phyloP scores from a whole-genome alignment of 164 flowering plant species.

The Protea cynaroides region DNA sequence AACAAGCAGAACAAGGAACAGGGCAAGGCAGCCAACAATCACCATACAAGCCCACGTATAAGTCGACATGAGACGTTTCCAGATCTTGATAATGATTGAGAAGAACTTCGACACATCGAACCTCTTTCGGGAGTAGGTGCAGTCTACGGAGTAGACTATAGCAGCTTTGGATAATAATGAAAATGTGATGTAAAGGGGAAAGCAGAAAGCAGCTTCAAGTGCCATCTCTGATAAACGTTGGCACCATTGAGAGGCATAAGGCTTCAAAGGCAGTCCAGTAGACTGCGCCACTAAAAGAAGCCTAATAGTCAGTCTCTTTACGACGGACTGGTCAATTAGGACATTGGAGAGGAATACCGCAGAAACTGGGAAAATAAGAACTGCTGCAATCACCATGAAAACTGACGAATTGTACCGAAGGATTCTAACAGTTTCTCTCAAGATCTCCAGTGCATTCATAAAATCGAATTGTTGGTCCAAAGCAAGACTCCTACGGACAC shows the following conservation, averaged over 20 bases:
- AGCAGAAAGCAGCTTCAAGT: constrained; percentile 50
- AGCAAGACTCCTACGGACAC: not conserved
- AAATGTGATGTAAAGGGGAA: constrained; percentile 67
- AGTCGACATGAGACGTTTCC: constrained; percentile 66
- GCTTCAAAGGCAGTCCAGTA: constrained; percentile 68
- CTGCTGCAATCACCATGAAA: constrained; percentile 53
- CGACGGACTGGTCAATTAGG: constrained; percentile 56
- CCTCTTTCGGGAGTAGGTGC: constrained; percentile 58
- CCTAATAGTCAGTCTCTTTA: constrained; percentile 47
- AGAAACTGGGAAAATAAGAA: constrained; percentile 75
- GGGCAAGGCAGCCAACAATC: constrained; percentile 49
- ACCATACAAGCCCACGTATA: constrained; percentile 65
- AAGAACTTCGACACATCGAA: constrained; percentile 45
- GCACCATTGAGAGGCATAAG: constrained; percentile 54
- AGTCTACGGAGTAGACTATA: constrained; percentile 74
- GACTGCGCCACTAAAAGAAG: constrained; percentile 55
- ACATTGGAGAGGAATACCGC: constrained; percentile 63
- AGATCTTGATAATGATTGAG: constrained; percentile 40
- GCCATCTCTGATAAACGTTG: constrained; percentile 59
- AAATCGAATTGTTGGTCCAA: constrained; percentile 34
- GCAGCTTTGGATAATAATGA: constrained; percentile 74
- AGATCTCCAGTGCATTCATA: constrained; percentile 72
- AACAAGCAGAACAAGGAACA: constrained; percentile 56
- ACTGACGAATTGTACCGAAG: constrained; percentile 54
- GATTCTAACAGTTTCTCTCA: constrained; percentile 81